These are phyloP conservation scores for Retiboletus flavoniger DNA, from an alignment of 1,284 basidiomycete species.

Conservation along the genomic window DNA sequence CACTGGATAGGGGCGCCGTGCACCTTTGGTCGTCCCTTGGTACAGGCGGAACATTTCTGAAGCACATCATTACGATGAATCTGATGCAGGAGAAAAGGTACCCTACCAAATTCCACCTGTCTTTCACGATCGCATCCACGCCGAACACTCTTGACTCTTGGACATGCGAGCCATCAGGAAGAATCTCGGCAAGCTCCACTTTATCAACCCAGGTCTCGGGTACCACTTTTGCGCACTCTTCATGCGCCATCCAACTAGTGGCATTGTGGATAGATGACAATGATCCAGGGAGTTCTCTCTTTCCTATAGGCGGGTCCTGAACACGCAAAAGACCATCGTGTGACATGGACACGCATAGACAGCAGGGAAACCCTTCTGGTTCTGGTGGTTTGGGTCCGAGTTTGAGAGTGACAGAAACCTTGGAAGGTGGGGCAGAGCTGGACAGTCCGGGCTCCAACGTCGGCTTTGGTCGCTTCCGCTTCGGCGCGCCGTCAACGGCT, in stretches of 20 bases:
- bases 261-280: conserved; percentile 33
- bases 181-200: conserved; percentile 39
- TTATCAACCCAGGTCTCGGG: conserved; percentile 87
- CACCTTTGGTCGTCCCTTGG: conserved; percentile 60
- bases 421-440: conserved; percentile 15
- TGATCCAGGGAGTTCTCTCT: conserved; percentile 47
- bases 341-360: conserved; percentile 71
- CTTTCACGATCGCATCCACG: conserved; percentile 82
- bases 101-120: conserved; percentile 86
- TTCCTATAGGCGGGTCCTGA: conserved; percentile 60
- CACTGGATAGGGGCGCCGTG: conserved; percentile 94
- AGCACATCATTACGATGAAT: conserved; percentile 6
- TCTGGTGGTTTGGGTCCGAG: conserved; percentile 60
- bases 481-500: conserved; percentile 22
- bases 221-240: conserved; percentile 72
- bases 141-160: conserved; percentile 70
- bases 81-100: conserved; percentile 4
- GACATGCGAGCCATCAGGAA: conserved; percentile 35
- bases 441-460: conserved; percentile 4
- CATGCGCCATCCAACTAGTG: conserved; percentile 68
- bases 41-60: conserved; percentile 87
- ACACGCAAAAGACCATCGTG: conserved; percentile 63
- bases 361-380: conserved; percentile 66
- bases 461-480: conserved; percentile 38
- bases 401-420: conserved; percentile 52